Evolutionary conservation across 257 asterid genomes (phyloP).

Genomic region (Henckelia pumila): DNA sequence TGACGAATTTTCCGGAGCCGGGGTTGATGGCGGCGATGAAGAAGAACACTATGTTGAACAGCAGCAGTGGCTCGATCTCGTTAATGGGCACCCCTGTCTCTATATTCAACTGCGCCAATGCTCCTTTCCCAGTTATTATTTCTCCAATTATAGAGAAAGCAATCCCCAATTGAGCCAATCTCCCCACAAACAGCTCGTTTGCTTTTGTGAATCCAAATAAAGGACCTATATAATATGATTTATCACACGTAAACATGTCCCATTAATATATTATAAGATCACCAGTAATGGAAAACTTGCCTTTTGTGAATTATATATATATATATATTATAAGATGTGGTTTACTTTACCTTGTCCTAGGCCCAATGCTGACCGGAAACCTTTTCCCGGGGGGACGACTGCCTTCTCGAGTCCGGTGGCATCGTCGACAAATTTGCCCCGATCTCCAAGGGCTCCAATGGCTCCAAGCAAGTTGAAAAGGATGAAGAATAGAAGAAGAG

Average conservation of each 20-base stretch:
- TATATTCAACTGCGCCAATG: constrained; percentile 82
- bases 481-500: constrained; percentile 75
- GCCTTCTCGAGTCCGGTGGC: constrained; percentile 72
- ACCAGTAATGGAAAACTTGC: no score
- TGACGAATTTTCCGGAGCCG: constrained; percentile 78
- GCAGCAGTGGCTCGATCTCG: constrained; percentile 79
- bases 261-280: no score
- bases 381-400: constrained; percentile 75
- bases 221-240: constrained; percentile 53
- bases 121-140: constrained; percentile 89
- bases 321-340: no score
- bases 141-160: constrained; percentile 93
- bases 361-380: constrained; percentile 66
- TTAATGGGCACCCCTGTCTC: constrained; percentile 89
- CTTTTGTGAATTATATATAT: no score
- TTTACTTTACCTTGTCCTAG: constrained; percentile 49
- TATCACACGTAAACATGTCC: no score
- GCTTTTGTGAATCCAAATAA: constrained; percentile 91
- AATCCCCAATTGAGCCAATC: constrained; percentile 89
- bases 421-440: constrained; percentile 86
- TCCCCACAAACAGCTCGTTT: constrained; percentile 89
- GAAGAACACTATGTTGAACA: constrained; percentile 84
- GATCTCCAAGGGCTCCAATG: constrained; percentile 94
- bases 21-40: constrained; percentile 94
- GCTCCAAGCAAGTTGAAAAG: constrained; percentile 95